These are phyloP conservation scores for Arthrobotrys musiformis DNA, from an alignment of 2,329 filamentous ascomycete genomes.

Conservation along the genomic window DNA sequence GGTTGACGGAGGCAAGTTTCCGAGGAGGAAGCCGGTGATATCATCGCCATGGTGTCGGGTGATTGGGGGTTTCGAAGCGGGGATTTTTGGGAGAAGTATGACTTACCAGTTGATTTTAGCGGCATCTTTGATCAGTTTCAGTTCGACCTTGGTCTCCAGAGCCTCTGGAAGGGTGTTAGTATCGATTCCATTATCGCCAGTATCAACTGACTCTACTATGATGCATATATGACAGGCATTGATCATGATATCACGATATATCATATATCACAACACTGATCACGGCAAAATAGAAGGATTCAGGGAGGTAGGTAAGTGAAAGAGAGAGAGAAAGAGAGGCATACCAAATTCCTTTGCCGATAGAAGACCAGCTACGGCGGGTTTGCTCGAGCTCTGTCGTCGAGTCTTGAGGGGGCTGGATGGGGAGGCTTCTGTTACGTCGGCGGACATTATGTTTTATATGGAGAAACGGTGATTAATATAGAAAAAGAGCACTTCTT, in stretches of 20 bases:
- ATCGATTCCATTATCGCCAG: not conserved
- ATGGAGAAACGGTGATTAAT: too few species aligned
- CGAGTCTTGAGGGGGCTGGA: slow-evolving; percentile 15
- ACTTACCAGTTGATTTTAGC: slow-evolving; percentile 42
- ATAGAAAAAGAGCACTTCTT: too few species aligned
- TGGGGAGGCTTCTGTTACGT: slow-evolving; percentile 17
- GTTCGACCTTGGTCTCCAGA: not conserved
- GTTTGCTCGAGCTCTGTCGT: slow-evolving; percentile 28
- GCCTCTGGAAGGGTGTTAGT: slow-evolving; percentile 15
- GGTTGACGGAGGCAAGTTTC: not conserved
- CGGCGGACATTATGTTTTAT: slow-evolving; percentile 43
- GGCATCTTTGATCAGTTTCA: slow-evolving; percentile 23
- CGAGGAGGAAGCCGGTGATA: slow-evolving; percentile 13
- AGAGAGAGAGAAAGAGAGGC: not conserved
- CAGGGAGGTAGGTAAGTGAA: not conserved
- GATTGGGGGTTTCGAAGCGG: not conserved
- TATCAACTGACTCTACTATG: not conserved
- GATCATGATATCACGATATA: not conserved
- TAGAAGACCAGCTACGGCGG: slow-evolving; percentile 27
- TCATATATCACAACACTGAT: not conserved
- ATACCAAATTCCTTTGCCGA: slow-evolving; percentile 33
- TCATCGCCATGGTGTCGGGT: slow-evolving; percentile 31
- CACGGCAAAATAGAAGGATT: not conserved
- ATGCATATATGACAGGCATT: not conserved
- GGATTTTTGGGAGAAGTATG: not conserved